Evolutionary conservation across 306 rosid species (phyloP).

Genomic region (Luffa aegyptiaca): DNA sequence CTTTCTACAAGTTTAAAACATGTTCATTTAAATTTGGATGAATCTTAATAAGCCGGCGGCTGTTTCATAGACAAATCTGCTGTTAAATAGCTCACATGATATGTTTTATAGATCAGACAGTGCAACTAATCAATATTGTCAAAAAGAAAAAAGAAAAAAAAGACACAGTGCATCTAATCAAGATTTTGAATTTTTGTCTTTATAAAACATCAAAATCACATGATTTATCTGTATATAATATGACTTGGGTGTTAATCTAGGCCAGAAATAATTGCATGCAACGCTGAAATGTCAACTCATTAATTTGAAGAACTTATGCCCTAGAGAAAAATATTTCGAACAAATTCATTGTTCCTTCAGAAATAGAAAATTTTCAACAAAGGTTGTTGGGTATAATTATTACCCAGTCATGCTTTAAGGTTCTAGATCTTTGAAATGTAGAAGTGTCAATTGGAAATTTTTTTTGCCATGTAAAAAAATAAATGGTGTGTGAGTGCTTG

Average conservation of each 20-base stretch:
- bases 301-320: background rate
- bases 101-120: background rate
- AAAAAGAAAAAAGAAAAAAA: too few relatives aligned
- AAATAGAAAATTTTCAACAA: background rate
- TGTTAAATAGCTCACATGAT: background rate
- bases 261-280: background rate
- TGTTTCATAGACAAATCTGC: background rate
- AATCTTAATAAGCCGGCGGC: background rate
- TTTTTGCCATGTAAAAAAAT: background rate
- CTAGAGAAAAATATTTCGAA: background rate
- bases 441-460: background rate
- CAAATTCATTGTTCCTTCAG: background rate
- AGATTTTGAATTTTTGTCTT: background rate
- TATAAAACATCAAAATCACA: background rate
- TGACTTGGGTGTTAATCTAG: background rate
- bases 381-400: background rate
- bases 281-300: background rate
- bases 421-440: background rate
- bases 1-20: background rate
- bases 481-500: too few relatives aligned
- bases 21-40: background rate
- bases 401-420: background rate
- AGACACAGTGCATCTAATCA: background rate
- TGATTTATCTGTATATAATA: background rate
- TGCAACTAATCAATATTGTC: background rate